Conservation (phyloP, 2,329 filamentous ascomycete species). For the Colletotrichum noveboracense region DNA sequence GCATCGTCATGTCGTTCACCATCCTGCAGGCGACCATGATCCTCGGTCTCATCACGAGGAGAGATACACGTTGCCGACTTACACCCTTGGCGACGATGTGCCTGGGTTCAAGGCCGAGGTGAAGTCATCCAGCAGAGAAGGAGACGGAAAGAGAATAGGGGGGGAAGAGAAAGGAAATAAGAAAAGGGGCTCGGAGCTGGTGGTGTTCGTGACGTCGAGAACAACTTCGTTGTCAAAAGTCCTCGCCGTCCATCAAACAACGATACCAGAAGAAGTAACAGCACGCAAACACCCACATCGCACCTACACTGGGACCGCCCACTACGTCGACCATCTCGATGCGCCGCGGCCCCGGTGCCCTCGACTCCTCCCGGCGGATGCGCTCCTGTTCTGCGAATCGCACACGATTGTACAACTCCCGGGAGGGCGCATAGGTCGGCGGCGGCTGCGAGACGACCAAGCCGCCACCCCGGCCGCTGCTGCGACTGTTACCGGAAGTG, state of each 20-base stretch:
- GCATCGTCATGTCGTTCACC: neutral
- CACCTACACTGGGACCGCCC: neutral
- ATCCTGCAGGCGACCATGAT: neutral
- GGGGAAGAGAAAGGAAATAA: neutral
- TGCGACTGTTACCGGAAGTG: neutral
- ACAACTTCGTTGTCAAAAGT: neutral
- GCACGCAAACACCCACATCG: constrained; percentile 15
- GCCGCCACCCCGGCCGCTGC: neutral
- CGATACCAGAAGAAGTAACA: constrained; percentile 19
- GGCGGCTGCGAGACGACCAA: neutral
- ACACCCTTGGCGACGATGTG: neutral
- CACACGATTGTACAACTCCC: constrained; percentile 5
- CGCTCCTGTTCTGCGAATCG: constrained; percentile 10
- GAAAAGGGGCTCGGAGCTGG: neutral
- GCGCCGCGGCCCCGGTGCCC: neutral
- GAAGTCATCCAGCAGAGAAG: neutral
- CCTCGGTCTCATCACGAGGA: neutral
- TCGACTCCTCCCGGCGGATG: neutral
- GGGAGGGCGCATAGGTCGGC: constrained; percentile 1
- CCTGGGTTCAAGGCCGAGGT: neutral
- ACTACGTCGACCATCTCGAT: constrained; percentile 7
- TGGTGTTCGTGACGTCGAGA: neutral
- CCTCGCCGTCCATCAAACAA: constrained; percentile 10
- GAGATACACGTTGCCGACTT: neutral
- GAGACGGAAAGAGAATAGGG: neutral